Base-by-base conservation (phyloP, 768 basidiomycete genomes). In the Naganishia randhawae region DNA sequence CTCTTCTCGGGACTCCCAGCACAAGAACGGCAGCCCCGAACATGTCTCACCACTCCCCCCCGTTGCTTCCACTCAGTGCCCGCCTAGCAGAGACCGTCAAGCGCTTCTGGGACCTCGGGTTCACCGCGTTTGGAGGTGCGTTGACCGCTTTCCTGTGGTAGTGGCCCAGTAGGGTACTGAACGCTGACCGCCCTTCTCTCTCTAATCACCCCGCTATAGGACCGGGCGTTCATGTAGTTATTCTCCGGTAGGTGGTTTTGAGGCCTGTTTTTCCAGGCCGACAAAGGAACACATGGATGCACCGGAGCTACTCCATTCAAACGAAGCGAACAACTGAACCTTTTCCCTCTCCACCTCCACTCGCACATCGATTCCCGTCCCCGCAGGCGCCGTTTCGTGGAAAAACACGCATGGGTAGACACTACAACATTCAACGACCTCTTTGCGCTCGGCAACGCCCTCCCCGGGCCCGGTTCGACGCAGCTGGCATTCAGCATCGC, bases 401-500 rank as follows among this genome's bases (percentile, higher is more conserved):
- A 74, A 10, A 45, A 65, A 13, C 65, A 71, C 22, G 69, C 73
- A 67, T 84, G 77, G 75, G 50, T 79, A 19, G 72, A 75, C 37
- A 68, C 67, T n/a, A 53, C 37, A 10, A 72, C 73, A 8, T 75
- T 76, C 45, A 67, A 81, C 68, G 84, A 85, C 55, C 74, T 84
- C 10, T 84, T 86, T 66, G 83, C 84, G 0, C 73, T 85, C 10
- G 76, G 80, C 0, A 83, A 84, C 62, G 83, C 83, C 2, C 74
- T 85, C 1, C 84, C 84, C 3, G 84, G 85, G 2, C 84, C 85
- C 7, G 84, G 75, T 0, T 77, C 81, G 16, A 84, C 83, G 10
- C 82, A 84, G 71, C 81, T 85, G 78, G 81, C 83, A 0, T 84
- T 84, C 76, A 81, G 76, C 39, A 83, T 85, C 32, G 81, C 79